phyloP scores from a whole-genome alignment of 2,329 filamentous ascomycete genomes.

The Epichloe glyceriae region DNA sequence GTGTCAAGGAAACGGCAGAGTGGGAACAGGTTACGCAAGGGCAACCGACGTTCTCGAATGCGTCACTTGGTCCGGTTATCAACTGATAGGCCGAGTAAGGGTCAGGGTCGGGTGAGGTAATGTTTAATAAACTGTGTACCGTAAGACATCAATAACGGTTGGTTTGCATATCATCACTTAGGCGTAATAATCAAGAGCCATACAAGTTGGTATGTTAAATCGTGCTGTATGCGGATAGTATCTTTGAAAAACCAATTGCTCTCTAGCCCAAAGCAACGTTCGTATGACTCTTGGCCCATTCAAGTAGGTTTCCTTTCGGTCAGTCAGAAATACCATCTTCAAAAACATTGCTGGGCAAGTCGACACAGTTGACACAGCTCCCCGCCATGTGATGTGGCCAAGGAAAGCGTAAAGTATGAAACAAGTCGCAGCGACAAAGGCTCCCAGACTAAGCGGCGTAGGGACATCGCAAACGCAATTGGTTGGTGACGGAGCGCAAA shows the following conservation, averaged over 20 bases:
- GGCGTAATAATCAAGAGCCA: too few species aligned
- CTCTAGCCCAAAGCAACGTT: too few species aligned
- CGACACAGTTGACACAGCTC: too few species aligned
- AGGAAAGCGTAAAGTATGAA: neutral
- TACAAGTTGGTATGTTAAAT: too few species aligned
- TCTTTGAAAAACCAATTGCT: too few species aligned
- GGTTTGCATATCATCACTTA: too few species aligned
- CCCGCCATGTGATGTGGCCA: too few species aligned
- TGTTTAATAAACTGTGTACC: neutral
- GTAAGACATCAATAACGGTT: neutral
- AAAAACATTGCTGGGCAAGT: too few species aligned
- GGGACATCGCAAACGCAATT: neutral
- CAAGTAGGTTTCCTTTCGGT: neutral
- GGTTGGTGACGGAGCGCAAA: neutral
- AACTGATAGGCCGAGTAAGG: slow-evolving; percentile 8
- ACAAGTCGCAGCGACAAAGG: slow-evolving; percentile 1
- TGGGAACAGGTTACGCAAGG: slow-evolving; percentile 16
- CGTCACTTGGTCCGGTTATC: slow-evolving; percentile 11
- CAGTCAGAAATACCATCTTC: neutral
- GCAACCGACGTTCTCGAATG: slow-evolving; percentile 13
- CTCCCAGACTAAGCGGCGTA: neutral
- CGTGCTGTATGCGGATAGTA: too few species aligned
- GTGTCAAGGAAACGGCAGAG: slow-evolving; percentile 13
- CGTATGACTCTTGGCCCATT: too few species aligned
- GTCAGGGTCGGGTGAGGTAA: slow-evolving; percentile 1